Conservation (phyloP, 352 stramenopile genomes). For the Globisporangium canariense region DNA sequence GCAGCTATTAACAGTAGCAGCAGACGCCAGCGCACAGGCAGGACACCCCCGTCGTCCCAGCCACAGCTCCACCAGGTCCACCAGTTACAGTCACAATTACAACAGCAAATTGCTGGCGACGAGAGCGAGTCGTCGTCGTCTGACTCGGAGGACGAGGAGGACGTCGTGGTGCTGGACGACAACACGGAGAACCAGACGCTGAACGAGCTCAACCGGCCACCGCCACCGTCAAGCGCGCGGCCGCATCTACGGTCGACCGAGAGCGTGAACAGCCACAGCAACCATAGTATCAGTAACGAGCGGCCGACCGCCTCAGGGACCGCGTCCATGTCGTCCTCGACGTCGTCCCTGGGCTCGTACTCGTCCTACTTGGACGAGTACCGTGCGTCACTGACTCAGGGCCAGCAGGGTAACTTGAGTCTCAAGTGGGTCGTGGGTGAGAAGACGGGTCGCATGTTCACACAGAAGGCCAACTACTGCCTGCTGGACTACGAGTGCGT, state of each 20-base stretch:
- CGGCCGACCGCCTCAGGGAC: neutral
- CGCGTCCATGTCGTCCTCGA: constrained; percentile 2
- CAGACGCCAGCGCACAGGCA: neutral
- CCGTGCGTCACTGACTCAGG: constrained; percentile 33
- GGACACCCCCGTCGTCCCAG: neutral
- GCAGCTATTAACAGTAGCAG: constrained; percentile 1
- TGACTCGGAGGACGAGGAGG: constrained; percentile 26
- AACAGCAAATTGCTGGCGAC: constrained; percentile 1
- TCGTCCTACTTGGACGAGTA: constrained; percentile 50
- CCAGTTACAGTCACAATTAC: constrained; percentile 1
- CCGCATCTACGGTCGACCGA: neutral
- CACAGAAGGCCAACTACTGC: constrained; percentile 57
- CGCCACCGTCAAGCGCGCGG: neutral
- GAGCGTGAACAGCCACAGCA: neutral
- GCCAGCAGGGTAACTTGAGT: constrained; percentile 57
- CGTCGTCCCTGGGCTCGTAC: constrained; percentile 13
- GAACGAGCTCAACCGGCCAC: constrained; percentile 4
- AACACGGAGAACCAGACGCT: constrained; percentile 12
- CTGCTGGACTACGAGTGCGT: constrained; percentile 76
- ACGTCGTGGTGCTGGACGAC: constrained; percentile 16
- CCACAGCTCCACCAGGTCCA: neutral
- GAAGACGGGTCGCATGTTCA: constrained; percentile 63
- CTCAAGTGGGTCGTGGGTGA: constrained; percentile 73
- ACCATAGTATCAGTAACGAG: constrained; percentile 6
- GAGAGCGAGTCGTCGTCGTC: constrained; percentile 43